phyloP scores from a whole-genome alignment of 495 filamentous ascomycete species.

The Penicillium flavigenum region DNA sequence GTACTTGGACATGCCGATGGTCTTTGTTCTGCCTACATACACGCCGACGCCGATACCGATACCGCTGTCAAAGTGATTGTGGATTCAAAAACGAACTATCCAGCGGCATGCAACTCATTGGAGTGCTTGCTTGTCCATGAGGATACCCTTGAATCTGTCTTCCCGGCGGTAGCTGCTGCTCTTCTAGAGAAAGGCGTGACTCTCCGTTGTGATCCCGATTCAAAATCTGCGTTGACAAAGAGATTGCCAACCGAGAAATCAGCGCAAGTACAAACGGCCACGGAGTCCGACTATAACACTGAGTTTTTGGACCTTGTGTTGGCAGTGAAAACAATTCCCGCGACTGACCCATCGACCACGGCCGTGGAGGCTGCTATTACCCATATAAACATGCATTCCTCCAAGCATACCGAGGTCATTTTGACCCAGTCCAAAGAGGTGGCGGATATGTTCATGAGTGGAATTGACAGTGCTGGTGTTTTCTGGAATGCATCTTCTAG shows the following conservation, averaged over 20 bases:
- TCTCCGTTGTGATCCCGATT: conserved; percentile 75
- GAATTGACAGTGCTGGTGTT: conserved; percentile 85
- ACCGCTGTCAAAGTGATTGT: conserved; percentile 76
- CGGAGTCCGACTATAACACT: conserved; percentile 72
- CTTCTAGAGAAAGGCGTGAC: conserved; percentile 75
- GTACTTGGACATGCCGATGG: conserved; percentile 97
- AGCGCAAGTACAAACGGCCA: conserved; percentile 59
- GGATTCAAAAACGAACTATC: conserved; percentile 91
- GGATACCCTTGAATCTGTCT: conserved; percentile 60
- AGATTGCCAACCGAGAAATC: conserved; percentile 35
- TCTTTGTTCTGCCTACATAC: conserved; percentile 86
- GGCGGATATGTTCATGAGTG: conserved; percentile 77
- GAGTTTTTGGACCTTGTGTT: conserved; percentile 87
- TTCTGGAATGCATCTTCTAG: conserved; percentile 96
- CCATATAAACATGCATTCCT: conserved; percentile 90
- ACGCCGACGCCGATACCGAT: conserved; percentile 68
- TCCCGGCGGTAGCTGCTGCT: conserved; percentile 68
- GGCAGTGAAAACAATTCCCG: conserved; percentile 75
- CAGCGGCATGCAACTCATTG: conserved; percentile 92
- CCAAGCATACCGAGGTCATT: conserved; percentile 94
- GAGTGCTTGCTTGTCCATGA: conserved; percentile 88
- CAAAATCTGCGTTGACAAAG: conserved; percentile 58
- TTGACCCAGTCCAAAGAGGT: conserved; percentile 62
- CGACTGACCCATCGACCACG: conserved; percentile 24
- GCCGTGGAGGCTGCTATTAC: conserved; percentile 67